phyloP scores from a whole-genome alignment of 176 grass and related monocot species.

The Zoysia pacifica region DNA sequence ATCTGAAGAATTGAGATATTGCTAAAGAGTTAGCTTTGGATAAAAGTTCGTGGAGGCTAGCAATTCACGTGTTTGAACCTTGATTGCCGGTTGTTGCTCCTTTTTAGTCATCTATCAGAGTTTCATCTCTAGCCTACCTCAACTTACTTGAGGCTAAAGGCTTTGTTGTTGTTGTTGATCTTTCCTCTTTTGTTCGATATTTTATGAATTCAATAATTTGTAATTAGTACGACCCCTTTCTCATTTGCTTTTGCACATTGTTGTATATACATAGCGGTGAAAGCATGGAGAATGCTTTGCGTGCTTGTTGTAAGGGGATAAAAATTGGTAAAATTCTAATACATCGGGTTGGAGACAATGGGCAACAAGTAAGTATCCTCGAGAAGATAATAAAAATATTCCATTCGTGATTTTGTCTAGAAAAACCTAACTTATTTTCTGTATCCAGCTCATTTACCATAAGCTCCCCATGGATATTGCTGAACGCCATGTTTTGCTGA shows the following conservation, averaged over 20 bases:
- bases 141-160: no score
- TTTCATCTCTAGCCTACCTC: no score
- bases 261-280: slow-evolving; percentile 64
- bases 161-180: not conserved
- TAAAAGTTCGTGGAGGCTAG: no score
- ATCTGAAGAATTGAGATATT: no score
- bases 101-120: no score
- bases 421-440: slow-evolving; percentile 34
- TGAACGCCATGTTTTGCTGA: slow-evolving; percentile 83
- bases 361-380: slow-evolving; percentile 59
- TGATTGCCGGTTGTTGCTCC: no score
- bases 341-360: slow-evolving; percentile 76
- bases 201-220: slow-evolving; percentile 14
- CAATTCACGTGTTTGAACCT: no score
- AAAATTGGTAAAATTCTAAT: slow-evolving; percentile 94
- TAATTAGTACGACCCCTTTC: not conserved
- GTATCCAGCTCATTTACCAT: slow-evolving; percentile 77
- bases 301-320: slow-evolving; percentile 84
- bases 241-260: slow-evolving; percentile 5
- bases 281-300: slow-evolving; percentile 87
- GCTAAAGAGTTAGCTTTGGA: no score
- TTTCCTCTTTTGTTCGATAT: not conserved
- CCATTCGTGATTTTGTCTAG: slow-evolving; percentile 6
- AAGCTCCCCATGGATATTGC: slow-evolving; percentile 82
- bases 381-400: slow-evolving; percentile 13